phyloP scores from a whole-genome alignment of 208 protist genomes.

The Angomonas ambiguus region DNA sequence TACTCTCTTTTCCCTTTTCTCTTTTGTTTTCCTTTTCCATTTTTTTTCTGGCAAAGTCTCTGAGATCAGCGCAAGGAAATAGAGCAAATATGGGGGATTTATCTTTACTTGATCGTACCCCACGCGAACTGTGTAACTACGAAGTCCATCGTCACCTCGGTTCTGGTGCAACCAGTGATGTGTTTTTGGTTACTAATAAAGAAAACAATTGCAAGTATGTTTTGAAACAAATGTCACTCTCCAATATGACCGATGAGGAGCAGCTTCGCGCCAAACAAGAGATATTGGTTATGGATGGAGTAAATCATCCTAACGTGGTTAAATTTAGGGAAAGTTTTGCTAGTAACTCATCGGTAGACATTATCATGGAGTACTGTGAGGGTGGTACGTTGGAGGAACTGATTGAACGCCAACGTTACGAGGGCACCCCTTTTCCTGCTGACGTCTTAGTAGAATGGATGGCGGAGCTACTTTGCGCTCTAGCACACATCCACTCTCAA shows the following conservation, averaged over 20 bases:
- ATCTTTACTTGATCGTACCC: not conserved
- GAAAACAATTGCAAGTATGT: constrained; percentile 58
- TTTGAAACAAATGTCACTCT: constrained; percentile 79
- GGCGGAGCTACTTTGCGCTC: constrained; percentile 78
- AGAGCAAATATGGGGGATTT: not conserved
- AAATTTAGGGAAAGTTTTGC: constrained; percentile 85
- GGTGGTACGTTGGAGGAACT: constrained; percentile 77
- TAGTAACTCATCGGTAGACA: constrained; percentile 64
- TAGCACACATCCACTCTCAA: constrained; percentile 85
- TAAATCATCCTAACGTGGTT: constrained; percentile 89
- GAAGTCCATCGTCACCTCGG: constrained; percentile 63
- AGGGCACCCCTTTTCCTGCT: constrained; percentile 58
- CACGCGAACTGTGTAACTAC: constrained; percentile 34
- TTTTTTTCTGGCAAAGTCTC: too few relatives aligned
- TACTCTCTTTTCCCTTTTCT: not conserved
- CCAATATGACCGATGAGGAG: constrained; percentile 67
- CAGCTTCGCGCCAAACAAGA: constrained; percentile 70
- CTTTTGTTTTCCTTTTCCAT: constrained; percentile 11
- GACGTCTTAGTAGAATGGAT: constrained; percentile 85
- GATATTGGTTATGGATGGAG: constrained; percentile 85
- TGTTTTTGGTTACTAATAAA: constrained; percentile 60
- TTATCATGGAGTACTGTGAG: constrained; percentile 91
- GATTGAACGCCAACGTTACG: constrained; percentile 70
- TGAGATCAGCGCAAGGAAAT: too few relatives aligned
- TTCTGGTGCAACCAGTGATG: constrained; percentile 61